These are phyloP conservation scores for Xylariaceae sp. DNA, from an alignment of 2,329 filamentous ascomycete genomes.

Conservation along the genomic window DNA sequence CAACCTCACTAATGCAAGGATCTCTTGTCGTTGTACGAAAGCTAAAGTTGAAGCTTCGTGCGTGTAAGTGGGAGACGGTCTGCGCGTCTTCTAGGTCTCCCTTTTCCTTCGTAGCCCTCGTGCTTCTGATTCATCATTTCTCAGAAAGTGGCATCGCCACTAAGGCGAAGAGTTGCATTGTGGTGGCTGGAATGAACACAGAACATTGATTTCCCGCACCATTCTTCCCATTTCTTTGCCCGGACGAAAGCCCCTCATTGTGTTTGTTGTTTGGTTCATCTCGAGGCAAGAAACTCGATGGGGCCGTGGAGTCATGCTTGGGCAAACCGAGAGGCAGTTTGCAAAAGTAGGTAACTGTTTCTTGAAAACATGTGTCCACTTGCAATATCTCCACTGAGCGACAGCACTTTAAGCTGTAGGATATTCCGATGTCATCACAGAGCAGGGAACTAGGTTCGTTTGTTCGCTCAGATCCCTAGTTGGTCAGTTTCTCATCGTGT, in stretches of 20 bases:
- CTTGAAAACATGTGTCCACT: conserved; percentile 1
- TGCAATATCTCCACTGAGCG: background rate
- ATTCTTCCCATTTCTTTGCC: conserved; percentile 27
- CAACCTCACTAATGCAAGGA: no score
- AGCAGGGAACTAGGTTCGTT: conserved; percentile 14
- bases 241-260: conserved; percentile 11
- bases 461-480: conserved; percentile 12
- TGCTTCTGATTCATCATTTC: conserved; percentile 20
- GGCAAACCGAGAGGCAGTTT: background rate
- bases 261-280: conserved; percentile 7
- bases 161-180: conserved; percentile 17
- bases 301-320: background rate
- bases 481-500: conserved; percentile 13
- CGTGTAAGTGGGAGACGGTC: background rate
- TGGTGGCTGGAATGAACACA: conserved; percentile 27
- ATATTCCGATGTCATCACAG: conserved; percentile 14
- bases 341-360: background rate
- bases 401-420: background rate
- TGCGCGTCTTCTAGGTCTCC: background rate
- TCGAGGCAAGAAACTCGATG: background rate
- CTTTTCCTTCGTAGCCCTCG: conserved; percentile 3
- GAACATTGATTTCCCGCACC: conserved; percentile 20
- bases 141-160: conserved; percentile 7
- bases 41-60: background rate
- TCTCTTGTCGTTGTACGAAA: background rate